Evolutionary conservation across 1,139 yeast genomes (phyloP).

Genomic region (Pichia sp.): DNA sequence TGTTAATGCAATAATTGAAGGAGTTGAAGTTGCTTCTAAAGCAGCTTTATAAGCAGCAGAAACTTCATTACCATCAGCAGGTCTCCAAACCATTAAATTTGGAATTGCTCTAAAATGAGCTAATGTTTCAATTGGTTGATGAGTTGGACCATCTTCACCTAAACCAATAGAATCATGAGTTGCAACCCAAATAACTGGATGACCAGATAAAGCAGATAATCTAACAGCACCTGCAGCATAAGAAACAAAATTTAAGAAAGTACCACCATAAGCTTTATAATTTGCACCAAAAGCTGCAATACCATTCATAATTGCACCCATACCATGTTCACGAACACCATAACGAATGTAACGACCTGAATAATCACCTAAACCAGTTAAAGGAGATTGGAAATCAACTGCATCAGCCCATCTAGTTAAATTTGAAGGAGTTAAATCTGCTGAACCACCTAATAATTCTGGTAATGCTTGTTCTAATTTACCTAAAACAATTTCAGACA

Average conservation of each 20-base stretch:
- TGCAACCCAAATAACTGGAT: slow-evolving; percentile 95
- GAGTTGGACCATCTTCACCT: slow-evolving; percentile 99
- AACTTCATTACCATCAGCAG: slow-evolving; percentile 99
- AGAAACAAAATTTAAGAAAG: slow-evolving; percentile 96
- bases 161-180: slow-evolving; percentile 99
- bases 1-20: slow-evolving; percentile 85
- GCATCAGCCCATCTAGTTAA: slow-evolving; percentile 85
- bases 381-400: slow-evolving; percentile 89
- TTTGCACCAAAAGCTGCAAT: slow-evolving; percentile 92
- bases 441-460: slow-evolving; percentile 96
- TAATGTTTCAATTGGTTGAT: slow-evolving; percentile 98
- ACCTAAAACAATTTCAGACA: slow-evolving; percentile 77
- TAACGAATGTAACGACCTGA: slow-evolving; percentile 93
- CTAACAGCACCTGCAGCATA: slow-evolving; percentile 98
- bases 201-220: slow-evolving; percentile 89
- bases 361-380: slow-evolving; percentile 77
- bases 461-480: slow-evolving; percentile 65
- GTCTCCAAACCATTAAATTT: slow-evolving; percentile 96
- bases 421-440: slow-evolving; percentile 97
- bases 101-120: slow-evolving; percentile 98
- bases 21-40: slow-evolving; percentile 64
- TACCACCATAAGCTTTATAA: slow-evolving; percentile 92
- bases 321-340: slow-evolving; percentile 99
- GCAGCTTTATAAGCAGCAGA: slow-evolving; percentile 94
- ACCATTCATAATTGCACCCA: slow-evolving; percentile 99